Evolutionary conservation across 129 eudicot species (phyloP), one percentile per base, ranked within the genome.

Genomic region (Pseudognaphalium luteoalbum): DNA sequence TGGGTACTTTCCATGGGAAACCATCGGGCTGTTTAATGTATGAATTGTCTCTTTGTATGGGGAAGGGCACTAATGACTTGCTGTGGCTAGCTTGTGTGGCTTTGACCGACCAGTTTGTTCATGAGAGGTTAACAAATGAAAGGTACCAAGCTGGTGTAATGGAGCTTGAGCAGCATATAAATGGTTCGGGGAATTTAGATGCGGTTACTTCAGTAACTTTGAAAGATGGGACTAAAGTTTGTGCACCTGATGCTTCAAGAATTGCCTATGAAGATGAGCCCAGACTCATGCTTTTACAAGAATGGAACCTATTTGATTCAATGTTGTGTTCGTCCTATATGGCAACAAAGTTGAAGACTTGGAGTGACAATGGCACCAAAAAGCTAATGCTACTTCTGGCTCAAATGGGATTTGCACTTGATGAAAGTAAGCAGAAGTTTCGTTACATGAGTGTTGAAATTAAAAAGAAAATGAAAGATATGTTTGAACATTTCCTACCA

Each of bases 61-160:
- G 93, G 71, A 89, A 86, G 64, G 90, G 86, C 82, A 87, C 86
- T 11, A 91, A 91, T 56, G 96, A 89, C 39, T 86, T 87, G 77
- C 86, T 95, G 19, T 95, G 99, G 99, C 61, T 95, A 70, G 97
- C 99, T 70, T 95, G 99, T 80, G 97, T 95, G 72, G 89, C 99
- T 32, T 76, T 95, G 63, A 91, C 99, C 3, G 99, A 95, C 19
- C 99, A 95, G 64, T 87, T 91, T 81, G 96, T 95, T 41, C 99
- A 95, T 4, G 97, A 91, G 82, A 89, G 97, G 69, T 37, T 89
- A 54, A 89, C 99, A 1, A 88, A 84, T 21, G 99, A 94, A 78
- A 84, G 99, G 80, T 91, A 91, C 68, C 93, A 89, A 67, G 96
- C 91, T 29, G 96, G 93, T 68, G 97, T 94, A 1, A 94, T 94